Evolutionary conservation across 345 rosid genomes (phyloP).

Genomic region (Erucastrum elatum): DNA sequence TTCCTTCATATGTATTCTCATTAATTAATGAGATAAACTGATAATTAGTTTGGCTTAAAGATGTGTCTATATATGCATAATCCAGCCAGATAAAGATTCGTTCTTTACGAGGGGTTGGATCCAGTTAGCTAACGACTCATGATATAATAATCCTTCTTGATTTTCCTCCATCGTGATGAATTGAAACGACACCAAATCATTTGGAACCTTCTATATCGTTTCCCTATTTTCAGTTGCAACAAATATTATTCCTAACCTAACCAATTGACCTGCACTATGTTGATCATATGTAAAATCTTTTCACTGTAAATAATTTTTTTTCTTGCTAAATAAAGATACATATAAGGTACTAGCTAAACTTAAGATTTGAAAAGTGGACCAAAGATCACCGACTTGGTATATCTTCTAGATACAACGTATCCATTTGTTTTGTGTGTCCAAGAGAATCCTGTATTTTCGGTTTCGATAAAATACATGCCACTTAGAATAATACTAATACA

Average conservation of each 20-base stretch:
- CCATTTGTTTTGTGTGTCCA: background rate
- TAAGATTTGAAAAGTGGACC: background rate
- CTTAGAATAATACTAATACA: slow-evolving; percentile 7
- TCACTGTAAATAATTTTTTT: background rate
- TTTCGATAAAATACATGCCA: background rate
- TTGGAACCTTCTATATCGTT: slow-evolving; percentile 14
- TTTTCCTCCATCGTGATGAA: background rate
- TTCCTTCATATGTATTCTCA: background rate
- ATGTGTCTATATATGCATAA: background rate
- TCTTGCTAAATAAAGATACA: background rate
- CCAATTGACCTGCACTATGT: background rate
- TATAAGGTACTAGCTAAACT: background rate
- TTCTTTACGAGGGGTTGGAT: background rate
- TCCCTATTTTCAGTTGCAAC: slow-evolving; percentile 19
- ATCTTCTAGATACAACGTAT: slow-evolving; percentile 1
- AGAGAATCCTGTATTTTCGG: background rate
- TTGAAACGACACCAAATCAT: slow-evolving; percentile 10
- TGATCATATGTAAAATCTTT: background rate
- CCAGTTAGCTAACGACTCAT: background rate
- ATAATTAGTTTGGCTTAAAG: background rate
- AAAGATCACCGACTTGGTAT: slow-evolving; percentile 3
- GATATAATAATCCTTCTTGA: background rate
- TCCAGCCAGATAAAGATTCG: background rate
- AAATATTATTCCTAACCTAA: background rate
- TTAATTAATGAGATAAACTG: background rate